Evolutionary conservation across 306 rosid genomes (phyloP).

Genomic region (Inga leiocalycina): DNA sequence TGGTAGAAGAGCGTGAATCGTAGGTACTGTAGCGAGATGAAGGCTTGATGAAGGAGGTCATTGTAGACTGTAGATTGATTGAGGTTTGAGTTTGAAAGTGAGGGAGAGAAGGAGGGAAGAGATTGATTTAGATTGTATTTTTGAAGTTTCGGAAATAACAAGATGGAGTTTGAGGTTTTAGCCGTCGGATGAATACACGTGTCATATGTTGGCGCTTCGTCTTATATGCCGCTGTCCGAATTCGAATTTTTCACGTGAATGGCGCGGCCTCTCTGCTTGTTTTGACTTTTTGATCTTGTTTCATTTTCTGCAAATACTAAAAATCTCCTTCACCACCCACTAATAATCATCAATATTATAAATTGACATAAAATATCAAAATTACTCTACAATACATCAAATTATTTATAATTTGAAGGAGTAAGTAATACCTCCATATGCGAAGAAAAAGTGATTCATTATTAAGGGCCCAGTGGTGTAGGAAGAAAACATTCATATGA

Average conservation of each 20-base stretch:
- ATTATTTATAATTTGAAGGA: too few species aligned
- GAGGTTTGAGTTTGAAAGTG: background rate
- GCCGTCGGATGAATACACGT: constrained; percentile 52
- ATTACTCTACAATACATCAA: too few species aligned
- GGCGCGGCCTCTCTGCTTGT: constrained; percentile 32
- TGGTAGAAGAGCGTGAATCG: constrained; percentile 73
- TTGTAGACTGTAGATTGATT: background rate
- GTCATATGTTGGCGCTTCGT: constrained; percentile 28
- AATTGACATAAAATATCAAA: too few species aligned
- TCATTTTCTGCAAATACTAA: background rate
- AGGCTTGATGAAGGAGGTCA: constrained; percentile 56
- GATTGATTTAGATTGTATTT: background rate
- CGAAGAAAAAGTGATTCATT: too few species aligned
- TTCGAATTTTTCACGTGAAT: constrained; percentile 58
- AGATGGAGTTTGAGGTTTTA: background rate
- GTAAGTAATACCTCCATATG: too few species aligned
- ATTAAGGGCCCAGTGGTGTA: too few species aligned
- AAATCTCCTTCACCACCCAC: too few species aligned
- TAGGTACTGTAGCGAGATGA: constrained; percentile 86
- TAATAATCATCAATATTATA: too few species aligned
- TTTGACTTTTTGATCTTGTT: background rate
- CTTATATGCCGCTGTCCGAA: constrained; percentile 52
- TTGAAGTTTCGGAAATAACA: background rate
- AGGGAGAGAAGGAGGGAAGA: background rate
- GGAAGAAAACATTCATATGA: too few species aligned